Conservation (phyloP, 768 basidiomycete species). For the Clitopilus passeckerianus region DNA sequence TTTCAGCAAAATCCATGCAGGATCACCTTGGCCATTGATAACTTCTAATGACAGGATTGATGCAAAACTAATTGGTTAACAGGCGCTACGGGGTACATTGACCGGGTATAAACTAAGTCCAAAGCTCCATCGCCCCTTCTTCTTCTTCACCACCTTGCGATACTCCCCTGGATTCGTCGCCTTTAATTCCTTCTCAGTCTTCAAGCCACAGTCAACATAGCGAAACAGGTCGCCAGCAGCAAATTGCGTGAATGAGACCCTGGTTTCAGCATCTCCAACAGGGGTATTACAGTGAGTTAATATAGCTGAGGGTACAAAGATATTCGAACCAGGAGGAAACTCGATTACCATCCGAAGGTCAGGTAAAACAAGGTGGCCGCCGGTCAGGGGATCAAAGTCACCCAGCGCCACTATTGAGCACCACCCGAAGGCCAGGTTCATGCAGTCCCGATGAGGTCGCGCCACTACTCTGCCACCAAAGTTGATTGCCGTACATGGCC, state of each 20-base stretch:
- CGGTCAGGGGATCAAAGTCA: background rate
- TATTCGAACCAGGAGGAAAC: constrained; percentile 1
- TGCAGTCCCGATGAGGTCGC: background rate
- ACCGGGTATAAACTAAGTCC: background rate
- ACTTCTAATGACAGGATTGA: too few relatives aligned
- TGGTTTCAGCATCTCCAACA: background rate
- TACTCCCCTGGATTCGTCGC: background rate
- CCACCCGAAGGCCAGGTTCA: background rate
- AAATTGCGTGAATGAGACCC: constrained; percentile 9
- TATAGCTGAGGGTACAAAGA: constrained; percentile 7
- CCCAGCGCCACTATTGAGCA: background rate
- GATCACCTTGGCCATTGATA: too few relatives aligned
- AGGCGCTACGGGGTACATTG: background rate
- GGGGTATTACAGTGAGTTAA: constrained; percentile 6
- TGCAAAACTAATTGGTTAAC: background rate
- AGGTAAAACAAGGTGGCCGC: background rate
- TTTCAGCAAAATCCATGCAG: too few relatives aligned
- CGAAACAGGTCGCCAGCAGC: constrained; percentile 6
- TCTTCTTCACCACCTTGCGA: background rate
- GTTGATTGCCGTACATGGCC: background rate
- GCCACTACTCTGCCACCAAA: background rate
- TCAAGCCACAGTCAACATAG: constrained; percentile 2
- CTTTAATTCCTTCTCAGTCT: background rate
- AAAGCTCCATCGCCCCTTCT: background rate
- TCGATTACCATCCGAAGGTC: background rate